Evolutionary conservation across 1,284 basidiomycete genomes (phyloP), one percentile per base, ranked within the genome.

Genomic region (Microbotryum silenes-acaulis): DNA sequence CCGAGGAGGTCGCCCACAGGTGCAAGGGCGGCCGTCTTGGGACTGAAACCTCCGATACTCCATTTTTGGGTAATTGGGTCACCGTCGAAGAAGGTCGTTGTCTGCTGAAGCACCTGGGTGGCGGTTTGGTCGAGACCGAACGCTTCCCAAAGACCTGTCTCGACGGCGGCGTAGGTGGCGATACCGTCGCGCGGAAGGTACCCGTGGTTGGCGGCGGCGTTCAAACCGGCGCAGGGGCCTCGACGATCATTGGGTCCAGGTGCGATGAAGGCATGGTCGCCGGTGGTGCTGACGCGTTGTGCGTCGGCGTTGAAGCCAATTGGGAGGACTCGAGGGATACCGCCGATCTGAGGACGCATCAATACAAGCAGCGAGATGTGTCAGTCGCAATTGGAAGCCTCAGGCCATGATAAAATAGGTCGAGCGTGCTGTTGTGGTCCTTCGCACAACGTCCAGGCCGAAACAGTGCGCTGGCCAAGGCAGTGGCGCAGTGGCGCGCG

Each of bases 101-200:
- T 55, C 46, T 55, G 54, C 23, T 55, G 54, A 12, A 55, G 44
- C 16, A 55, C 33, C 20, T 55, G 54, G 9, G 54, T 55, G 14
- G 54, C 54, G 7, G 54, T 55, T 18, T 55, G 54, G 44, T 55
- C 54, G 9, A 55, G 20, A 29, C 54, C 54, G 44, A 55, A 55
- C 18, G 54, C 54, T 16, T 55, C 16, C 12, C 12, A 55, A 21
- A 55, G 44, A 29, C 44, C 54, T 16, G 54, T 55, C 44, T 55
- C 23, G n/a, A 55, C 54, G 9, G 54, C 54, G 8, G 16, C 53
- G 53, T 45, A 55, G 54, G 54, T 55, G 33, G 54, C 54, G 14
- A 55, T 20, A 12, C 54, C 54, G 21, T 55, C 54, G 16, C 44
- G 42, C 16, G 44, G 54, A 20, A 55, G 54, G 45, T 55, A 55